Conservation (phyloP, 306 rosid species). For the Prinsepia uniflora region DNA sequence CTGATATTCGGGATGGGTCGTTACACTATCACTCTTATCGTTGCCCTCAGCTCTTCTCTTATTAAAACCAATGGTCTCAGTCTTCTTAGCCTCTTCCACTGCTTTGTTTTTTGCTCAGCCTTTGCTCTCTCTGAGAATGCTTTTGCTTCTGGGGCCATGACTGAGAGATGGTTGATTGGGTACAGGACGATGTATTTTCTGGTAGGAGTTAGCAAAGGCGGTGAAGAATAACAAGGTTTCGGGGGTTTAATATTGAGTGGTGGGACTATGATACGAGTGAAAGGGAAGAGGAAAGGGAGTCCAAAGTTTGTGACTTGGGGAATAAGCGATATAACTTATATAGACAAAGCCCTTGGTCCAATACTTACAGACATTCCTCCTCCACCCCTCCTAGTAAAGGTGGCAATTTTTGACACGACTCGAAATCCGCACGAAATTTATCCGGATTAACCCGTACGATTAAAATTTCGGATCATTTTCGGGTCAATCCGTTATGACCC, state of each 20-base stretch:
- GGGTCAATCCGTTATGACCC: too few species aligned
- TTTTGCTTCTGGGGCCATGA: too few species aligned
- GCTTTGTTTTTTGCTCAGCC: conserved; percentile 14
- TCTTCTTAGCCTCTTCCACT: conserved; percentile 37
- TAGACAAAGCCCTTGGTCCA: too few species aligned
- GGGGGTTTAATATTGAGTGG: conserved; percentile 9
- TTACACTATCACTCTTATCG: conserved; percentile 42
- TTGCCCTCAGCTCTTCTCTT: conserved; percentile 74
- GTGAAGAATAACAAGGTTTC: conserved; percentile 33
- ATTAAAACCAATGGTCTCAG: conserved; percentile 44
- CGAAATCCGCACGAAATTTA: too few species aligned
- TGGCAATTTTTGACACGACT: too few species aligned
- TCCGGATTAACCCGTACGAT: too few species aligned
- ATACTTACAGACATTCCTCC: too few species aligned
- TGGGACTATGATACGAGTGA: conserved; percentile 23
- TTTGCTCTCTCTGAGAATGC: conserved; percentile 14
- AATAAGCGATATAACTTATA: too few species aligned
- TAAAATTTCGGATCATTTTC: too few species aligned
- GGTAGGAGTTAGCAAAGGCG: conserved; percentile 33
- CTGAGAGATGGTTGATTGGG: too few species aligned
- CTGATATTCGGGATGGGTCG: too few species aligned
- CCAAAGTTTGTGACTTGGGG: conserved; percentile 48
- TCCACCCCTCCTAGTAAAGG: too few species aligned
- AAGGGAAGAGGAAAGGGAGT: conserved; percentile 23
- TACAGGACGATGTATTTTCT: conserved; percentile 36